Evolutionary conservation across 1,284 basidiomycete genomes (phyloP).

Genomic region (Pholiota adiposa): DNA sequence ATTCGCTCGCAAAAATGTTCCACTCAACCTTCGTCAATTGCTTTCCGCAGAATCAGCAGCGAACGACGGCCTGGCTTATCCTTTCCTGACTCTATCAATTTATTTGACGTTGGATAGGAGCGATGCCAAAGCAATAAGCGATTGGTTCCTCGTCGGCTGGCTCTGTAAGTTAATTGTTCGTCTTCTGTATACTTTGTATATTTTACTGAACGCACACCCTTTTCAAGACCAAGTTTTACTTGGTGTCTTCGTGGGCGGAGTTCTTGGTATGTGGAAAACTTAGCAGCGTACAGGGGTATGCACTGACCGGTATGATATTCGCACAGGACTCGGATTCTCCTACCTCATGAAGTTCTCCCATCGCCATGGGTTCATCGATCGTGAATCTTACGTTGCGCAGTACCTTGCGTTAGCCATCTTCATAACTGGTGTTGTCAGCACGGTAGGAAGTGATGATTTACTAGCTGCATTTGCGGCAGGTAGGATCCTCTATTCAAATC

Average conservation of each 20-base stretch:
- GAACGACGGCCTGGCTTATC: conserved; percentile 84
- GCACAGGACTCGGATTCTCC: conserved; percentile 71
- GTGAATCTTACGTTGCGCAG: conserved; percentile 91
- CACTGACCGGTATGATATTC: not conserved
- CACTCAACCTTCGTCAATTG: conserved; percentile 80
- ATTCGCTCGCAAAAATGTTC: conserved; percentile 89
- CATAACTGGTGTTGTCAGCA: conserved; percentile 77
- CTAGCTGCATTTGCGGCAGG: conserved; percentile 94
- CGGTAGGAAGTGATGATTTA: conserved; percentile 86
- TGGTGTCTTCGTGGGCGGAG: conserved; percentile 76
- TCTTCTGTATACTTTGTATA: conserved; percentile 19
- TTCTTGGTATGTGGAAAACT: conserved; percentile 56
- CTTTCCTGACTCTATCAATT: conserved; percentile 87
- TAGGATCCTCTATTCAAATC: conserved; percentile 22
- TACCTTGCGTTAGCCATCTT: conserved; percentile 87
- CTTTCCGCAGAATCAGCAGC: conserved; percentile 90
- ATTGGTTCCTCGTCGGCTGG: conserved; percentile 86
- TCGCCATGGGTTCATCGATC: conserved; percentile 79
- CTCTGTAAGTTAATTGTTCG: conserved; percentile 20
- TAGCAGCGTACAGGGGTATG: not conserved
- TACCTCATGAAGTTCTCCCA: conserved; percentile 86
- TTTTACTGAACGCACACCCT: not conserved
- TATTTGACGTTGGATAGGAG: conserved; percentile 83
- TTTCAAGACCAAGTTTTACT: conserved; percentile 82
- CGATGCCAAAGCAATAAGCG: conserved; percentile 63